Conservation (phyloP, 192 early-diverging fungal species). For the Glomus cerebriforme region DNA sequence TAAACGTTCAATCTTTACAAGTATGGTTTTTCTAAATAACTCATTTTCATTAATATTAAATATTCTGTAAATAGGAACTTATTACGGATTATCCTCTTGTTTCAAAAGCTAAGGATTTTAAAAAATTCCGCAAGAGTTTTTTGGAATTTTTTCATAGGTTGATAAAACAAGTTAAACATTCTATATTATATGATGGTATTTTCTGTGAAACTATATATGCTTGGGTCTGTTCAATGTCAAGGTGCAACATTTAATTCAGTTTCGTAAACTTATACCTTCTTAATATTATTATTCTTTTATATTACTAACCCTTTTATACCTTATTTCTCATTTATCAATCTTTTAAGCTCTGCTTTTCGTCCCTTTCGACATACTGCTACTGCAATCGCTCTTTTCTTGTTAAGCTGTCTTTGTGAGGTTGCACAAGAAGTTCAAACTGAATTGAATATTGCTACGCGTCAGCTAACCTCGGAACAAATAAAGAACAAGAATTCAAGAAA, state of each 20-base stretch:
- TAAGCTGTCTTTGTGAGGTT: constrained; percentile 68
- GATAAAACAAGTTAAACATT: constrained; percentile 60
- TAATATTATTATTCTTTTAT: background rate
- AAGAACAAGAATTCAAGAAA: constrained; percentile 37
- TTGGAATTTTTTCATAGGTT: constrained; percentile 67
- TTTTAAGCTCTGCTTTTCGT: constrained; percentile 71
- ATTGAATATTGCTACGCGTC: constrained; percentile 65
- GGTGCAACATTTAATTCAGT: constrained; percentile 37
- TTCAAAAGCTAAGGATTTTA: constrained; percentile 64
- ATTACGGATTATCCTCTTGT: constrained; percentile 78
- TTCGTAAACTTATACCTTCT: background rate
- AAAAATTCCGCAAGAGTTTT: constrained; percentile 67
- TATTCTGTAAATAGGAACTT: constrained; percentile 33
- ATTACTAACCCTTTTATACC: background rate
- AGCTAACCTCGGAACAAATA: constrained; percentile 63
- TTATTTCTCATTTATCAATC: background rate
- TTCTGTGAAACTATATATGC: constrained; percentile 62
- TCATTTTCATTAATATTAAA: background rate
- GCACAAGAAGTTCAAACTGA: constrained; percentile 61
- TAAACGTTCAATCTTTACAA: constrained; percentile 34
- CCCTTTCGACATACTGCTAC: constrained; percentile 93
- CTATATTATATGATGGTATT: constrained; percentile 60
- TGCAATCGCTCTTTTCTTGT: constrained; percentile 63
- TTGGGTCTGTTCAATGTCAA: constrained; percentile 71
- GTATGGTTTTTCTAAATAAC: background rate